Conservation (phyloP, 495 filamentous ascomycete genomes). For the Trypethelium eluteriae region DNA sequence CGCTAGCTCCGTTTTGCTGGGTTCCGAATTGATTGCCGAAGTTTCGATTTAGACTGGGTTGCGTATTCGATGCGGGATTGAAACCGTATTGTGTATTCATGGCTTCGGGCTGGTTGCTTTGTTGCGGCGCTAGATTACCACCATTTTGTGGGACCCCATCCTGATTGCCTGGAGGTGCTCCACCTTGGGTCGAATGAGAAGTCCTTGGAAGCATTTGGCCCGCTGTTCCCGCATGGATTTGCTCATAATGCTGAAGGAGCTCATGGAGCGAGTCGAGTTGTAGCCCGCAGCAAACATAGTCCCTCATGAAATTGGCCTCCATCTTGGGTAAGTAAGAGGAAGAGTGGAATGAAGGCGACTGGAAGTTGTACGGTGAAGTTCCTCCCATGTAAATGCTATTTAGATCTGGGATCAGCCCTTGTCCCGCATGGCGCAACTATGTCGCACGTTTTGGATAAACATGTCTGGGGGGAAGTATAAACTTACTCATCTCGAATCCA, state of each 20-base stretch:
- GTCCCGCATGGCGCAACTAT: neutral
- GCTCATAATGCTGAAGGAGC: conserved; percentile 92
- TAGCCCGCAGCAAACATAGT: conserved; percentile 87
- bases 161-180: conserved; percentile 39
- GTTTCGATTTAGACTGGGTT: conserved; percentile 3
- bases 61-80: conserved; percentile 26
- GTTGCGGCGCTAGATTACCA: conserved; percentile 26
- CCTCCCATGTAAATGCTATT: conserved; percentile 89
- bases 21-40: conserved; percentile 40
- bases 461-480: neutral
- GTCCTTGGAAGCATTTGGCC: conserved; percentile 43
- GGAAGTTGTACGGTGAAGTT: conserved; percentile 82
- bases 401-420: conserved; percentile 27
- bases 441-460: conserved; percentile 10
- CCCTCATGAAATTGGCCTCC: conserved; percentile 92
- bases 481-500: conserved; percentile 98
- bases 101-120: conserved; percentile 39
- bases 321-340: conserved; percentile 96
- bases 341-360: conserved; percentile 92
- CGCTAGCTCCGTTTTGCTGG: conserved; percentile 52
- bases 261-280: conserved; percentile 87
- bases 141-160: conserved; percentile 30
- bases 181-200: conserved; percentile 47
- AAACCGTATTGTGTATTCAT: conserved; percentile 24
- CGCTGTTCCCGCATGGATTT: conserved; percentile 69